A percentile compares a stretch with the other conserved stretches of the same genome.
Evolutionary conservation across 176 grass and related monocot genomes (phyloP).

Genomic region (Rhynchospora breviuscula): DNA sequence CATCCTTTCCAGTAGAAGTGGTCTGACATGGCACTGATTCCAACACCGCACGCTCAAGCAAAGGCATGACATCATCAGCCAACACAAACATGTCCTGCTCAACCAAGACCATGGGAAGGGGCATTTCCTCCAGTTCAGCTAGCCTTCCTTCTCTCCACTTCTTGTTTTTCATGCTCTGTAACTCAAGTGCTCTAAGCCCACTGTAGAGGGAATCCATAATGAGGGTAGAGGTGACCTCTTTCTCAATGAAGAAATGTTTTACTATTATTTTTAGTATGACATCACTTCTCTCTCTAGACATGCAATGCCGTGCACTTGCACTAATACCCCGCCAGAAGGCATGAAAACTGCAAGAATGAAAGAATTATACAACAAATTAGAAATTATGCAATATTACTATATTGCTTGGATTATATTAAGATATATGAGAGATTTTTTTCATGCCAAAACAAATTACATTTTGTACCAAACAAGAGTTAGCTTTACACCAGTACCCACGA

Average conservation of each 20-base stretch:
- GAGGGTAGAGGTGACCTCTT: constrained; percentile 89
- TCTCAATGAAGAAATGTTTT: constrained; percentile 89
- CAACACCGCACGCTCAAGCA: constrained; percentile 63
- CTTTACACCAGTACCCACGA: background rate
- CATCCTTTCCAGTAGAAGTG: constrained; percentile 58
- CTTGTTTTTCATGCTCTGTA: constrained; percentile 42
- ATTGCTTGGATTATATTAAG: background rate
- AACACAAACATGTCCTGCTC: constrained; percentile 76
- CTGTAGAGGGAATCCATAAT: constrained; percentile 88
- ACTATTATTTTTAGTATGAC: constrained; percentile 69
- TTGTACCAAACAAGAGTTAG: background rate
- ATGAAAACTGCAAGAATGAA: constrained; percentile 53
- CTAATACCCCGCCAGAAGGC: constrained; percentile 72
- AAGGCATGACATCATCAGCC: constrained; percentile 66
- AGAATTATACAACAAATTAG: background rate
- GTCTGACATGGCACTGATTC: constrained; percentile 62
- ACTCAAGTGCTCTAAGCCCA: constrained; percentile 57
- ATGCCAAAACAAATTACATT: background rate
- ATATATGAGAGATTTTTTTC: background rate
- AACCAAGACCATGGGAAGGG: constrained; percentile 55
- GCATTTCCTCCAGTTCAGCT: constrained; percentile 45
- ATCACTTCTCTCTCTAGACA: constrained; percentile 73
- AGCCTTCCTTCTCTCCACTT: constrained; percentile 47
- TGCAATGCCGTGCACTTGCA: constrained; percentile 38
- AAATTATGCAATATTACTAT: background rate